Evolutionary conservation across 306 rosid species (phyloP).

Genomic region (Fagus sylvatica): DNA sequence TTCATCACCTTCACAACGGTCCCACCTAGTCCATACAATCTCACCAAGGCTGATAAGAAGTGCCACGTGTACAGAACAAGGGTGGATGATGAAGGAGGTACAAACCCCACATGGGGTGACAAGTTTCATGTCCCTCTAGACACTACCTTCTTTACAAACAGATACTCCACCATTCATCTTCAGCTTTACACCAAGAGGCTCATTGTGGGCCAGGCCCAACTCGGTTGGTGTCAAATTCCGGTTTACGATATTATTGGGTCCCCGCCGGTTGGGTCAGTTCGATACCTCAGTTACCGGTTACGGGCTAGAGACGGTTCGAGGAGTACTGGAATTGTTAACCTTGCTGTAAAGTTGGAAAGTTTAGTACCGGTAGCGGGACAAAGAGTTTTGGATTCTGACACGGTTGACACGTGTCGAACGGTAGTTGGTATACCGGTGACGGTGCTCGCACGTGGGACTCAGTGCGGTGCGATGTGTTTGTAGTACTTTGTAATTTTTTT

Average conservation of each 20-base stretch:
- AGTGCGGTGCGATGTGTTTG: not conserved
- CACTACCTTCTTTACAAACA: constrained; percentile 40
- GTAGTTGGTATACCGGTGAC: constrained; percentile 61
- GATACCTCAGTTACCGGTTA: constrained; percentile 58
- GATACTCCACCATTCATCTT: constrained; percentile 38
- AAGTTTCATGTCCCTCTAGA: constrained; percentile 46
- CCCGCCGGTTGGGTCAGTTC: constrained; percentile 27
- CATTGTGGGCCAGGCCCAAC: constrained; percentile 36
- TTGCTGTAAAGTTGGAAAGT: constrained; percentile 38
- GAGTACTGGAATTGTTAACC: constrained; percentile 40
- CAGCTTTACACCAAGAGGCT: constrained; percentile 42
- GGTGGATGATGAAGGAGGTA: constrained; percentile 39
- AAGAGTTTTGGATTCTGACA: not conserved
- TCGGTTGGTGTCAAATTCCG: constrained; percentile 60
- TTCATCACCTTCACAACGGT: constrained; percentile 44
- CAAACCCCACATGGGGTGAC: constrained; percentile 45
- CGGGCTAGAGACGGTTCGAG: constrained; percentile 57
- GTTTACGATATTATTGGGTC: constrained; percentile 47
- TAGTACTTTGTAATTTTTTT: too few relatives aligned
- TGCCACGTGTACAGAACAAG: constrained; percentile 34
- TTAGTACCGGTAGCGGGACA: constrained; percentile 13
- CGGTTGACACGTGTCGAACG: constrained; percentile 31
- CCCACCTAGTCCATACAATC: constrained; percentile 16
- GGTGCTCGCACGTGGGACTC: not conserved
- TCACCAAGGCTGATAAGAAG: constrained; percentile 5